These are phyloP conservation scores for Ophiostoma sp. DNA, from an alignment of 2,329 filamentous ascomycete genomes.

Conservation along the genomic window DNA sequence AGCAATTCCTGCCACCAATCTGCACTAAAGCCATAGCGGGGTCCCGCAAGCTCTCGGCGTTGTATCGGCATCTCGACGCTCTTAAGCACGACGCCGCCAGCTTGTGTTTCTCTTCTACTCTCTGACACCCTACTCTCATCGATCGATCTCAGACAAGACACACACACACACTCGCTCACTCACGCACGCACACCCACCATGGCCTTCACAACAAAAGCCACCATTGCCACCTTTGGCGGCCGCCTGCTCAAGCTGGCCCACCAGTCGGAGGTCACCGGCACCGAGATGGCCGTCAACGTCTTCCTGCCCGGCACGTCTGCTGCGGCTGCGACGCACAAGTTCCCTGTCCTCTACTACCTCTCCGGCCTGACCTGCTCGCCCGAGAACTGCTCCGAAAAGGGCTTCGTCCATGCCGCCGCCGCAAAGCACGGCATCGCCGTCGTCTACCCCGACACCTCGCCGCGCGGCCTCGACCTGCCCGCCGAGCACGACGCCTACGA, in stretches of 20 bases:
- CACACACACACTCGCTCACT: no score
- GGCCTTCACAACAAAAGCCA: conserved; percentile 84
- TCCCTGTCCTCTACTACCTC: conserved; percentile 86
- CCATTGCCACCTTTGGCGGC: conserved; percentile 87
- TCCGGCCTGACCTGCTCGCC: conserved; percentile 92
- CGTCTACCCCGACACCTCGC: conserved; percentile 91
- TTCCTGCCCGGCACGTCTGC: conserved; percentile 70
- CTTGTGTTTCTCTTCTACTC: not conserved
- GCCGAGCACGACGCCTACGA: conserved; percentile 87
- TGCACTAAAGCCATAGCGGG: conserved; percentile 18
- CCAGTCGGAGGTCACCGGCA: conserved; percentile 69
- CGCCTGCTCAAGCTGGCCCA: conserved; percentile 93
- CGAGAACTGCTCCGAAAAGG: conserved; percentile 76
- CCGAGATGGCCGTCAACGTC: conserved; percentile 88
- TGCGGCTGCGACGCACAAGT: conserved; percentile 42
- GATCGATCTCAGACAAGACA: not conserved
- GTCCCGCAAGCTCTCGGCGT: conserved; percentile 20
- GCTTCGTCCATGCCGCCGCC: conserved; percentile 85
- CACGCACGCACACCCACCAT: conserved; percentile 40
- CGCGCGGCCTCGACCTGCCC: conserved; percentile 71
- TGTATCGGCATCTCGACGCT: conserved; percentile 21
- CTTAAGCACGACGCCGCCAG: not conserved
- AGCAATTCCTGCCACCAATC: not conserved
- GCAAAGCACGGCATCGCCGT: conserved; percentile 79
- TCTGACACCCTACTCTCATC: not conserved